These are phyloP conservation scores for Tulasnella sp. DNA, from an alignment of 768 basidiomycete species.

Conservation along the genomic window DNA sequence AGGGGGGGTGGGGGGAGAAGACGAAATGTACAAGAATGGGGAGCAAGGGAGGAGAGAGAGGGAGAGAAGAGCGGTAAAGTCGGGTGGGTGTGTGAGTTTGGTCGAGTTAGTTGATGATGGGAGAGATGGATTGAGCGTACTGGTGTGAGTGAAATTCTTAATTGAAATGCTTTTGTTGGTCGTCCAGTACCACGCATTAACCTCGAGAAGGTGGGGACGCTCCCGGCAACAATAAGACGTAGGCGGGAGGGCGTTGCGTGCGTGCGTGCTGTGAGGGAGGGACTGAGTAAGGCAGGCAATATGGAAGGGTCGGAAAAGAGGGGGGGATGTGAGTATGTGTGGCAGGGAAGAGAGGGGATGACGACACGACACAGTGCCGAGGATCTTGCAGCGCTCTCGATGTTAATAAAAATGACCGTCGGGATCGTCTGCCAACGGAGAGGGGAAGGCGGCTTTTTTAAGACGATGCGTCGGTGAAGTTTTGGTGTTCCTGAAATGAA, in stretches of 20 bases:
- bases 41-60: neutral
- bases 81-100: neutral
- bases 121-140: neutral
- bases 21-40: neutral
- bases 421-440: neutral
- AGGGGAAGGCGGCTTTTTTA: neutral
- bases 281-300: neutral
- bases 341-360: neutral
- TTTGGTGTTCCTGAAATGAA: neutral
- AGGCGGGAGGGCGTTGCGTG: neutral
- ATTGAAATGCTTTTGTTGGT: neutral
- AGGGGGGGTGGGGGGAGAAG: neutral
- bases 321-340: neutral
- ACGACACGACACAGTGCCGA: neutral
- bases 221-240: neutral
- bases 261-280: neutral
- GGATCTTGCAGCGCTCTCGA: neutral
- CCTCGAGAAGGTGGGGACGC: neutral
- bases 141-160: neutral
- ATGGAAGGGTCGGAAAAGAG: neutral
- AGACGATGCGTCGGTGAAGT: neutral
- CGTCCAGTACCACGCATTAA: neutral
- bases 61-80: slow-evolving; percentile 2
- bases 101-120: slow-evolving; percentile 9
- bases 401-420: neutral